phyloP scores from a whole-genome alignment of 331 rosid species.

The Malus hybrid region DNA sequence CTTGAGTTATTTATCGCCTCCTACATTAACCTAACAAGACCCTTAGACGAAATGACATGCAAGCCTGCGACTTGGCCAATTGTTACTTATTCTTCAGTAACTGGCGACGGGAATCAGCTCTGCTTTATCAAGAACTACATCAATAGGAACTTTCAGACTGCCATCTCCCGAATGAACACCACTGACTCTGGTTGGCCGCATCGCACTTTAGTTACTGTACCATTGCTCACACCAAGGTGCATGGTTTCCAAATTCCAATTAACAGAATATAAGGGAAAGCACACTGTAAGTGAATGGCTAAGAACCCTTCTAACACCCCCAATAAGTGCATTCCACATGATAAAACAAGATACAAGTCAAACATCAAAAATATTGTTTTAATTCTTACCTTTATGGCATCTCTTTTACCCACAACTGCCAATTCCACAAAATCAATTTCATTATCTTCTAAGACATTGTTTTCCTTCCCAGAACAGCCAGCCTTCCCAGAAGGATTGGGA shows the following conservation, averaged over 20 bases:
- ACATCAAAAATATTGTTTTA: background rate
- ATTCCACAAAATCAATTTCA: background rate
- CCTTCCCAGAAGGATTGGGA: background rate
- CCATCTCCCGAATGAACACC: background rate
- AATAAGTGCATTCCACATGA: background rate
- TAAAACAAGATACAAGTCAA: background rate
- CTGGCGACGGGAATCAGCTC: background rate
- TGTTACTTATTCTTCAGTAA: background rate
- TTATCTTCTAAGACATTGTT: background rate
- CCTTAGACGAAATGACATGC: background rate
- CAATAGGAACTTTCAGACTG: background rate
- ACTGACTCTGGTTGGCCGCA: background rate
- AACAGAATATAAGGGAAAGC: background rate
- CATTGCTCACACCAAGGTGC: background rate
- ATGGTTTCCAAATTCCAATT: background rate
- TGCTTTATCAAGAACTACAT: constrained; percentile 1
- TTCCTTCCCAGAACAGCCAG: background rate
- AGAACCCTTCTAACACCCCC: background rate
- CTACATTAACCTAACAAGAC: background rate
- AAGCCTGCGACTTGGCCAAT: constrained; percentile 3
- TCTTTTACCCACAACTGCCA: background rate
- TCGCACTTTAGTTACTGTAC: background rate
- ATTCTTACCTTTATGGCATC: background rate
- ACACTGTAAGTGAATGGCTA: background rate
- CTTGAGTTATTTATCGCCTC: background rate